Base-by-base conservation (phyloP, 2,329 filamentous ascomycete genomes). In the Capronia epimyces region DNA sequence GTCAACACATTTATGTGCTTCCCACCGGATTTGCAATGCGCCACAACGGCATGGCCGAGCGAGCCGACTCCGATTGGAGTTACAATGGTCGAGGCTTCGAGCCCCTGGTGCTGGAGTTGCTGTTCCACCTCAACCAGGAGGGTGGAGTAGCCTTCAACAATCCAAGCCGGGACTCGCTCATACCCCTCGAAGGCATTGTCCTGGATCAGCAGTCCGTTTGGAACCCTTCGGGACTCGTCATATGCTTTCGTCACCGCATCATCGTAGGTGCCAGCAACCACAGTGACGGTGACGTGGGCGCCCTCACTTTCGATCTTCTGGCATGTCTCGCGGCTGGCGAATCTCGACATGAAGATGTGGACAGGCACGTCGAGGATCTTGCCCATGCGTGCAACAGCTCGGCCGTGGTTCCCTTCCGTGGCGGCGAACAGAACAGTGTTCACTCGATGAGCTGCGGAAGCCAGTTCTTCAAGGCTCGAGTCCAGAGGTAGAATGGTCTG, bases 401-500 rank as follows among this genome's bases (percentile, higher is more conserved):
- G 73, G 0, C 87, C 87, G 72, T 86, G 85, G 57, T 91, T 91
- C 0, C 87, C 87, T 43, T 88, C 86, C 0, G 84, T 88, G 1
- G 82, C 82, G 0, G 85, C 80, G 34, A 83, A 76, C 0, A 87
- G 64, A 0, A 62, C 68, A 16, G 81, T 58, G 0, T 62, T 59
- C 0, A 61, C 60, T 1, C 59, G 49, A 27, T 60, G 61, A 0
- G 71, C 64, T 1, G 63, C 62, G 0, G 57, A 41, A 2, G 69
- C 68, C 1, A 83, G 58, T 0, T 73, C 66, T 0, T 72, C 67
- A 0, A 83, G 61, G 2, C 68, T 63, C 0, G 73, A 64, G 1
- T 70, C 69, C 0, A 70, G 56, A 0, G 73, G 65, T 0, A 81
- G 65, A 1, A 63, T 65, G 0, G 82, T 65, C 6, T 68, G 22